phyloP scores from a whole-genome alignment of 2,329 filamentous ascomycete species.

The Monosporascus sp. region DNA sequence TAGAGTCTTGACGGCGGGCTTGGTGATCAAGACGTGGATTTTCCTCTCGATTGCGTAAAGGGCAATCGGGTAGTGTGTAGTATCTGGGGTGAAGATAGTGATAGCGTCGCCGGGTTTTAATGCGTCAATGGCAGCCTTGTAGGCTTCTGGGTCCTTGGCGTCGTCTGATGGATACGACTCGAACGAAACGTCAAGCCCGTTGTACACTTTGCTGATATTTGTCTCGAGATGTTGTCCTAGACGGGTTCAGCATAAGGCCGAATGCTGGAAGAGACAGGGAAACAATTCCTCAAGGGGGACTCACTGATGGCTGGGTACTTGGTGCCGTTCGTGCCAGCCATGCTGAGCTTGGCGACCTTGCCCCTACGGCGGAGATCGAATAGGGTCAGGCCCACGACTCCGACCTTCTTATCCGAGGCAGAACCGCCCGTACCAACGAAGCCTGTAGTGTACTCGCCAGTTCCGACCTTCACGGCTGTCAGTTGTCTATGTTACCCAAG shows the following conservation, averaged over 20 bases:
- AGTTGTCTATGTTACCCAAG: conserved; percentile 4
- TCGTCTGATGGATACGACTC: conserved; percentile 75
- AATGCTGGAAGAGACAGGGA: not conserved
- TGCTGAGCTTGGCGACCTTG: conserved; percentile 79
- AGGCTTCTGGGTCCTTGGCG: conserved; percentile 69
- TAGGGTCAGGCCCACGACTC: conserved; percentile 83
- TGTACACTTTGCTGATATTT: conserved; percentile 86
- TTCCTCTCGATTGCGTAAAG: conserved; percentile 84
- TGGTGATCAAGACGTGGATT: conserved; percentile 89
- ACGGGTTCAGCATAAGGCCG: conserved; percentile 4
- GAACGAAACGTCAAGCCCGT: conserved; percentile 82
- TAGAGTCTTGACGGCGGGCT: conserved; percentile 84
- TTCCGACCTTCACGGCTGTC: conserved; percentile 59
- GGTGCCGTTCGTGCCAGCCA: conserved; percentile 83
- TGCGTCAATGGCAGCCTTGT: conserved; percentile 83
- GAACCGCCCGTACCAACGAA: conserved; percentile 82
- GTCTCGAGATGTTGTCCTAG: conserved; percentile 75
- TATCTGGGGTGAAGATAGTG: conserved; percentile 93
- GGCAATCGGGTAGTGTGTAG: conserved; percentile 88
- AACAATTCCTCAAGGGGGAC: conserved; percentile 25
- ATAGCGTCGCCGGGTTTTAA: conserved; percentile 80
- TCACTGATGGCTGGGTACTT: conserved; percentile 89
- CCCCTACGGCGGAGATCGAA: conserved; percentile 85
- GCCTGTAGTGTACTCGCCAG: conserved; percentile 94
- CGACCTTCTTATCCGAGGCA: conserved; percentile 91